Evolutionary conservation across 768 basidiomycete species (phyloP), one percentile per base, ranked within the genome.

Genomic region (Boletus coccyginus): DNA sequence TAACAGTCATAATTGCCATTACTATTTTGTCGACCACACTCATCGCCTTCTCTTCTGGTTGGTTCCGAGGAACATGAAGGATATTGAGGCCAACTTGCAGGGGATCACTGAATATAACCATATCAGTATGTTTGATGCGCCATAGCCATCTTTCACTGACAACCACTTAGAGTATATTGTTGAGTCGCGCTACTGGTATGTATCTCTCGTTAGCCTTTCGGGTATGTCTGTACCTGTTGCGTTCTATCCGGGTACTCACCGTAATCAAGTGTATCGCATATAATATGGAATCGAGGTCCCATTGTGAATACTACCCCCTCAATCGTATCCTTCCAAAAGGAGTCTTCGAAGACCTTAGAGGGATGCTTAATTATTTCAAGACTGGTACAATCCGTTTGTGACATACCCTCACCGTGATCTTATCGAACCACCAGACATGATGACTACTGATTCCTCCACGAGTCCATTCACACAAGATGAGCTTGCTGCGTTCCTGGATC

Each of bases 1-100:
- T 4, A 35, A 47, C 7, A 7, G 3, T 19, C 21, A 5, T 5
- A 1, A 1, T 27, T 65, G 62, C 40, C 13, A 24, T n/a, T 65
- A 63, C 43, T 57, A 63, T 39, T 63, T 63, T 36, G 62, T 61
- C 16, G 63, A 63, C 49, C 63, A 63, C 33, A 45, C 16, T 7
- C 16, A 60, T 19, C 58, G 36, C 27, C 62, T 62, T 38, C 51
- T 64, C 13, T 64, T 64, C 24, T 63, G 62, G 62, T 3, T 11
- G 3, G 36, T 64, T 0, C 27, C 27, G 5, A 27, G 3, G 27
- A 36, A 11, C 21, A 21, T 32, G 19, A 43, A 21, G 8, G 31
- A 47, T 1, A 43, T 62, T 2, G 17, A 9, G 17, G 53, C 24
- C 14, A 27, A 52, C 3, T 16, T 63, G 33, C 62, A 47, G 33